Evolutionary conservation across 352 stramenopile genomes (phyloP), one percentile per base, ranked within the genome.

Genomic region (Globisporangium sylvaticum): DNA sequence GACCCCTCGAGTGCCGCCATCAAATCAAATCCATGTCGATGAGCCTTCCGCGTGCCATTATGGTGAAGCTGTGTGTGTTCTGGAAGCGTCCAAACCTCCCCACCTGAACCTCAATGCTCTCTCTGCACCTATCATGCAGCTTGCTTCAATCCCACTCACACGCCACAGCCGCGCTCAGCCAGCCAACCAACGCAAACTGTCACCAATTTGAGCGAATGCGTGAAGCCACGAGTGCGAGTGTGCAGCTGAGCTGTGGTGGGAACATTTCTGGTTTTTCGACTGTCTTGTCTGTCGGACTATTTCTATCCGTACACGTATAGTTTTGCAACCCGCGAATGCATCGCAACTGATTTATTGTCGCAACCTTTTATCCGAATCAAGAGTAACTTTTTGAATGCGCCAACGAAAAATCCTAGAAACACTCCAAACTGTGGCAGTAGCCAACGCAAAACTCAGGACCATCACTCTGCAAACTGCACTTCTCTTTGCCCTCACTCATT

Each of bases 231-330:
- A 58, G 14, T 58, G 48, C 4, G 37, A 44, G 37, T 20, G 37
- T 44, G 52, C 52, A 58, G 52, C 52, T 58, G 52, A 58, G 52
- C 39, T 42, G 9, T 46, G 12, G 50, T 29, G 48, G 50, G 24
- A 56, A 32, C 50, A 32, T 32, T 57, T n/a, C 50, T 57, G 50
- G 50, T 32, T 56, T 44, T 56, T 27, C 14, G 48, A 25, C 9
- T 31, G 48, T 18, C 48, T 56, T 57, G 24, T 57, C 52, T 57
- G 52, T 57, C 22, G 29, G 15, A 12, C 3, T 2, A 14, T 22
- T 9, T 20, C 3, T 37, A 58, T 24, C 52, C 52, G 52, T 4
- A 5, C 1, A 2, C 25, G 52, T 58, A 37, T 58, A 58, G 22
- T 10, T 58, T 22, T 24, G 2, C 7, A 2, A 9, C 6, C 24